phyloP scores from a whole-genome alignment of 2,329 filamentous ascomycete species.

The Curvularia eragrostidis region DNA sequence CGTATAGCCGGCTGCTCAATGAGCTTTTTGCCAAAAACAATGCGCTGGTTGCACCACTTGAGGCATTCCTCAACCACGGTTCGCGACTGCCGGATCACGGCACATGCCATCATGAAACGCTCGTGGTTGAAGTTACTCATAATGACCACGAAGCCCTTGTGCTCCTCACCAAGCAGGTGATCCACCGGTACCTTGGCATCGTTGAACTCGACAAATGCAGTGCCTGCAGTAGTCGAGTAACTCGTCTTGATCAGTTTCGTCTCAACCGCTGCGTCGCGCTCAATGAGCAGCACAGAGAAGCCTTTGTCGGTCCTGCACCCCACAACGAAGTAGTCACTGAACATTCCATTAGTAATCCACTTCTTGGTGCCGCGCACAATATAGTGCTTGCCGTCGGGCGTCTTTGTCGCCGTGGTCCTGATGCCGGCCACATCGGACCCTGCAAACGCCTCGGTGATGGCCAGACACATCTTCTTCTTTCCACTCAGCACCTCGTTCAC shows the following conservation, averaged over 20 bases:
- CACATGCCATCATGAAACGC: conserved; percentile 76
- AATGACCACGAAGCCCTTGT: conserved; percentile 86
- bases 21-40: conserved; percentile 82
- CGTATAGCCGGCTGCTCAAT: conserved; percentile 83
- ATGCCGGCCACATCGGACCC: conserved; percentile 82
- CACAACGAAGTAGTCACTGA: conserved; percentile 82
- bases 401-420: conserved; percentile 70
- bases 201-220: conserved; percentile 81
- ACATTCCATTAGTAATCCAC: conserved; percentile 85
- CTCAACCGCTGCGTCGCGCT: conserved; percentile 75
- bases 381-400: conserved; percentile 59
- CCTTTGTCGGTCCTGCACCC: conserved; percentile 81
- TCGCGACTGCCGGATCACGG: conserved; percentile 68
- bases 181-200: conserved; percentile 84
- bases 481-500: conserved; percentile 76
- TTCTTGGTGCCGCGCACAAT: conserved; percentile 76
- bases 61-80: conserved; percentile 81
- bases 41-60: conserved; percentile 86
- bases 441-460: conserved; percentile 88
- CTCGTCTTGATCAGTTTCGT: conserved; percentile 80
- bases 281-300: conserved; percentile 77
- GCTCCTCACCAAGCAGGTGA: conserved; percentile 79
- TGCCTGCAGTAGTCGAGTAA: conserved; percentile 80
- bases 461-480: conserved; percentile 86
- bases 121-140: conserved; percentile 90